These are phyloP conservation scores for Pestalotiopsis sp. DNA, from an alignment of 2,329 filamentous ascomycete genomes.

Conservation along the genomic window DNA sequence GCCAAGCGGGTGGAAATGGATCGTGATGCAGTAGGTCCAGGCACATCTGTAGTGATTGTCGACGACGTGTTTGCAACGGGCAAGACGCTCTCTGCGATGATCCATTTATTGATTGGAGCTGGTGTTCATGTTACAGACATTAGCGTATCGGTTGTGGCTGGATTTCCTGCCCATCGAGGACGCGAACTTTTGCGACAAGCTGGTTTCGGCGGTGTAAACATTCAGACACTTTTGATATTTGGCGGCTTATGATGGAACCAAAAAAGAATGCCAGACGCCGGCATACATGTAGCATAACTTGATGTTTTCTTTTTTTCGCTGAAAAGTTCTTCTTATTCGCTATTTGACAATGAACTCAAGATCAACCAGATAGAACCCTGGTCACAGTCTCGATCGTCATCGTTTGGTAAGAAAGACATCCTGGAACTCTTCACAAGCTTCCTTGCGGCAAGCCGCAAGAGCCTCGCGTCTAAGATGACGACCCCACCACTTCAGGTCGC, in stretches of 20 bases:
- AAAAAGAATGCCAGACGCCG: neutral
- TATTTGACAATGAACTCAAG: too few species aligned
- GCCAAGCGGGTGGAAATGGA: conserved; percentile 51
- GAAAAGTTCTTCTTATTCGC: too few species aligned
- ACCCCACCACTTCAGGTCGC: too few species aligned
- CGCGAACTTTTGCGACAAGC: conserved; percentile 42
- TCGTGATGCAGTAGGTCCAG: conserved; percentile 37
- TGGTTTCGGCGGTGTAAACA: conserved; percentile 49
- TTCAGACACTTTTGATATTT: conserved; percentile 57
- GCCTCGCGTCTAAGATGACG: too few species aligned
- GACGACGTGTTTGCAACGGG: conserved; percentile 62
- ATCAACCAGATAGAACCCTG: too few species aligned
- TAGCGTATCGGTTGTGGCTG: conserved; percentile 53
- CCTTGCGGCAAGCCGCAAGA: too few species aligned
- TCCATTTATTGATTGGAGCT: conserved; percentile 46
- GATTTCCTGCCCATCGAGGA: conserved; percentile 57
- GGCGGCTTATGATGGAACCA: conserved; percentile 35
- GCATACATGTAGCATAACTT: too few species aligned
- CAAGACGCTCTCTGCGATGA: conserved; percentile 51
- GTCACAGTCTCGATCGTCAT: too few species aligned
- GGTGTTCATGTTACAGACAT: conserved; percentile 42
- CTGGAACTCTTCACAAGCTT: too few species aligned
- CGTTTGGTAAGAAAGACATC: too few species aligned
- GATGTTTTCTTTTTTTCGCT: too few species aligned
- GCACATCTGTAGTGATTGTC: conserved; percentile 51